Evolutionary conservation across 140 eudicot species (phyloP).

Genomic region (Stevia rebaudiana): DNA sequence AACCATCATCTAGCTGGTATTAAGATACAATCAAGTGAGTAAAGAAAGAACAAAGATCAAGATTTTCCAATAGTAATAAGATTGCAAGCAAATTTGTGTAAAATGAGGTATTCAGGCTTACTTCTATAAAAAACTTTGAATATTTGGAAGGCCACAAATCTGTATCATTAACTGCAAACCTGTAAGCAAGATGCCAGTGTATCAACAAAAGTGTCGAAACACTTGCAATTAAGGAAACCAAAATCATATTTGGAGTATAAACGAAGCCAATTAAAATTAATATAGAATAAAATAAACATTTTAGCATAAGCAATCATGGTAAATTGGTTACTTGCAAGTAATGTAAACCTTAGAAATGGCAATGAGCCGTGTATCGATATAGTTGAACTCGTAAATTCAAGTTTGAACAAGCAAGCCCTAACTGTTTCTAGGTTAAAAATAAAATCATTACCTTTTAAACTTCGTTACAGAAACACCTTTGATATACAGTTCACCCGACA

Average conservation of each 20-base stretch:
- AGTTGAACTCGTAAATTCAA: background rate
- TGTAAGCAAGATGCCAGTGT: slow-evolving; percentile 26
- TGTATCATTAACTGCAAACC: slow-evolving; percentile 81
- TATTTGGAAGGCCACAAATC: slow-evolving; percentile 98
- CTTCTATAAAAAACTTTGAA: slow-evolving; percentile 86
- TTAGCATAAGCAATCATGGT: too few species aligned
- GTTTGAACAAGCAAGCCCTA: background rate
- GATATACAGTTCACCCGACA: slow-evolving; percentile 89
- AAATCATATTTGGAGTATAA: too few species aligned
- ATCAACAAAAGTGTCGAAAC: slow-evolving; percentile 4
- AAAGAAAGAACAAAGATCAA: background rate
- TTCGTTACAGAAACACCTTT: slow-evolving; percentile 87
- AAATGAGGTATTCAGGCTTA: slow-evolving; percentile 28
- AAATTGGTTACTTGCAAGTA: too few species aligned
- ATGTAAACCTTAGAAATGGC: too few species aligned
- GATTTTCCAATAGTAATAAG: background rate
- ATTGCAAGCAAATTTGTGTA: background rate
- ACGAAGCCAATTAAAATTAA: too few species aligned
- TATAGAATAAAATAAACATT: too few species aligned
- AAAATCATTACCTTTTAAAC: slow-evolving; percentile 52
- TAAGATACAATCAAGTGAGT: background rate
- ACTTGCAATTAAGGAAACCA: background rate
- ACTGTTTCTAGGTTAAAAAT: background rate
- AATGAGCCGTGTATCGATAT: background rate
- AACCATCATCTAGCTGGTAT: slow-evolving; percentile 81